phyloP scores from a whole-genome alignment of 1,139 yeast species.

The Geotrichum carabidarum region DNA sequence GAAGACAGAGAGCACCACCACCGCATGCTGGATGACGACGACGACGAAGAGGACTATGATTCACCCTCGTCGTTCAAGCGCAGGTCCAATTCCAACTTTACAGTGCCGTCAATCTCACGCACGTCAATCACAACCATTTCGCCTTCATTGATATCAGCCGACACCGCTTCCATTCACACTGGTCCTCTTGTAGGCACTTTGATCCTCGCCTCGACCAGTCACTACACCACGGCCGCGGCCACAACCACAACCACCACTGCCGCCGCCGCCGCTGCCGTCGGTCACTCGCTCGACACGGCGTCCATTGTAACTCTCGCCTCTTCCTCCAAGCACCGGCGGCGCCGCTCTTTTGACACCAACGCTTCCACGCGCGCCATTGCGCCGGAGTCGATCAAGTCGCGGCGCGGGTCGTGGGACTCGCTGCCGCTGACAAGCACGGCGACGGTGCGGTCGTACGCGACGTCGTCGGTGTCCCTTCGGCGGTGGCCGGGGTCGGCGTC shows the following conservation, averaged over 20 bases:
- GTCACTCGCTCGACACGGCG: slow-evolving; percentile 31
- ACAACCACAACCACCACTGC: not conserved
- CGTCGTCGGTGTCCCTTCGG: slow-evolving; percentile 10
- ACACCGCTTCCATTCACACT: slow-evolving; percentile 25
- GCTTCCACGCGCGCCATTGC: slow-evolving; percentile 40
- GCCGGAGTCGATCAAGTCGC: slow-evolving; percentile 35
- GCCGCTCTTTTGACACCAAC: slow-evolving; percentile 39
- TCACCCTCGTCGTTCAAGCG: slow-evolving; percentile 24
- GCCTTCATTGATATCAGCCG: slow-evolving; percentile 25
- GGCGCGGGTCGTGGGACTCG: slow-evolving; percentile 30
- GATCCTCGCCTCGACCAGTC: slow-evolving; percentile 12
- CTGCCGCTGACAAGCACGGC: slow-evolving; percentile 21
- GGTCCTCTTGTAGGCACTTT: slow-evolving; percentile 22
- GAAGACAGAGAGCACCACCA: slow-evolving; percentile 2
- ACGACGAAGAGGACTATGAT: slow-evolving; percentile 15
- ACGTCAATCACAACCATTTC: slow-evolving; percentile 33
- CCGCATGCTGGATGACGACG: not conserved
- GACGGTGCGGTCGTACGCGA: slow-evolving; percentile 15
- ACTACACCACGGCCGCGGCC: not conserved
- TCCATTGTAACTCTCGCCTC: slow-evolving; percentile 40
- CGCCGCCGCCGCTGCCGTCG: slow-evolving; percentile 1
- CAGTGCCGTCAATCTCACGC: slow-evolving; percentile 32
- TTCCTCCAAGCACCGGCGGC: slow-evolving; percentile 36
- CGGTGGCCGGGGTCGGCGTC: slow-evolving; percentile 14
- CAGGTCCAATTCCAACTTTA: slow-evolving; percentile 32